These are phyloP conservation scores for Tolypocladium endophyticum DNA, from an alignment of 2,329 filamentous ascomycete species.

Conservation along the genomic window DNA sequence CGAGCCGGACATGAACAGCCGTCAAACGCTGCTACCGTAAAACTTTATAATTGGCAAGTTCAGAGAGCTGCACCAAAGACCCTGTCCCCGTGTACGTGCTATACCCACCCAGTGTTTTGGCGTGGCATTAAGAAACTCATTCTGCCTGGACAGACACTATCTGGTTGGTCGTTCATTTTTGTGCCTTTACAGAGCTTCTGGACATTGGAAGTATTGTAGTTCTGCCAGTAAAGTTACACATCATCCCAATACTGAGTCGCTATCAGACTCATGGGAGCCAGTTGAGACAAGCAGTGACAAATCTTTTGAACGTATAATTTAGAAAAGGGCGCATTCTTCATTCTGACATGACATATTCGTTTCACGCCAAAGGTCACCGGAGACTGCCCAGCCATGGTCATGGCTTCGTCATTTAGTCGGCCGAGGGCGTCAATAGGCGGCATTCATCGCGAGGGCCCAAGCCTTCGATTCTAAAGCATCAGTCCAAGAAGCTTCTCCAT, in stretches of 20 bases:
- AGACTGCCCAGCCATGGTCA: neutral
- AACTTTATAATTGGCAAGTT: neutral
- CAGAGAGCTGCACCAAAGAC: neutral
- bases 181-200: too few relatives aligned
- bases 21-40: neutral
- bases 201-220: slow-evolving; percentile 22
- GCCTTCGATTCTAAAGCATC: slow-evolving; percentile 5
- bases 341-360: slow-evolving; percentile 22
- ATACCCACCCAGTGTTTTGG: too few relatives aligned
- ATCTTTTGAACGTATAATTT: slow-evolving; percentile 29
- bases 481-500: slow-evolving; percentile 15
- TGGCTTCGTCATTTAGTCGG: neutral
- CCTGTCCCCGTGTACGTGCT: too few relatives aligned
- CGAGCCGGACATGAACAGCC: neutral
- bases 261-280: too few relatives aligned
- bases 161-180: too few relatives aligned
- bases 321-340: slow-evolving; percentile 18
- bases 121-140: too few relatives aligned
- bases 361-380: slow-evolving; percentile 20
- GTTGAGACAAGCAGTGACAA: too few relatives aligned
- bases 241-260: slow-evolving; percentile 22
- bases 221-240: slow-evolving; percentile 25
- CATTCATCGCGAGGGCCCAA: slow-evolving; percentile 14
- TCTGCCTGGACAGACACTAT: too few relatives aligned
- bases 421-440: slow-evolving; percentile 20